Percentiles rank a stretch among this genome's conserved stretches.
Evolutionary conservation across 495 filamentous ascomycete genomes (phyloP).

Genomic region (Aspergillus coremiiformis): DNA sequence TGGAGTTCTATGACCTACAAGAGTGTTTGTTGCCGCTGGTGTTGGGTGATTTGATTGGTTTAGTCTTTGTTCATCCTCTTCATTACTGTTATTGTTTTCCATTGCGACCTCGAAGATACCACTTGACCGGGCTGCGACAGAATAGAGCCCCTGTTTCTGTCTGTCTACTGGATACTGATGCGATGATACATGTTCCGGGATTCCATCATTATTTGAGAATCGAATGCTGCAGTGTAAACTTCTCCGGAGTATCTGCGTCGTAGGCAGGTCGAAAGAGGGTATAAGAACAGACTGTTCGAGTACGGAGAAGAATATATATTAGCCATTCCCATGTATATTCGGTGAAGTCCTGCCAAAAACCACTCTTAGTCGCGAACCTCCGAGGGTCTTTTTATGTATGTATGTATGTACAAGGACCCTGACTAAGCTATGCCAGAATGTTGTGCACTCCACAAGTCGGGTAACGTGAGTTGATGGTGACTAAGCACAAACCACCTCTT

Average conservation of each 20-base stretch:
- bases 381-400: too few relatives aligned
- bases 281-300: background rate
- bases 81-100: constrained; percentile 2
- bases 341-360: too few relatives aligned
- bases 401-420: too few relatives aligned
- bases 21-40: background rate
- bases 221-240: background rate
- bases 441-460: background rate
- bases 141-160: background rate
- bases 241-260: background rate
- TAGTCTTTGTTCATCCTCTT: background rate
- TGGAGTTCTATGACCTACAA: constrained; percentile 51
- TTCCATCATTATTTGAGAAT: background rate
- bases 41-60: background rate
- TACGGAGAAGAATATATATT: too few relatives aligned
- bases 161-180: background rate
- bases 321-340: too few relatives aligned
- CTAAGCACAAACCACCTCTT: background rate
- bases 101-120: constrained; percentile 13
- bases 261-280: background rate
- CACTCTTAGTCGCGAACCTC: too few relatives aligned
- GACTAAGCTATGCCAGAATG: background rate
- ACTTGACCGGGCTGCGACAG: background rate
- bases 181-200: background rate
- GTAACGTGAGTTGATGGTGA: background rate